Evolutionary conservation across 2,329 filamentous ascomycete species (phyloP).

Genomic region (Leptographium radiaticola): DNA sequence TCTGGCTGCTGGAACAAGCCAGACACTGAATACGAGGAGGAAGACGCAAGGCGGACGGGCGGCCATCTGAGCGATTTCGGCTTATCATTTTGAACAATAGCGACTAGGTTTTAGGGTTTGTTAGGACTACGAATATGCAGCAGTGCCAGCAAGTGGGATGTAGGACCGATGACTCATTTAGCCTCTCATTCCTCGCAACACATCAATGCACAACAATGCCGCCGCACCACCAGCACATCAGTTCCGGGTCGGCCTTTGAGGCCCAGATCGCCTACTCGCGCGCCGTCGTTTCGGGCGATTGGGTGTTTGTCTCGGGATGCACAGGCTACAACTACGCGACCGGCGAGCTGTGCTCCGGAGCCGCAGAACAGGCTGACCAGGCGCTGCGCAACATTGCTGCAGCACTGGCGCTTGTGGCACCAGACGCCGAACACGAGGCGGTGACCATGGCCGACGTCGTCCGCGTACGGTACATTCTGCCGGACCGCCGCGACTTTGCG

Average conservation of each 20-base stretch:
- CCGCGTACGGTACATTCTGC: conserved; percentile 38
- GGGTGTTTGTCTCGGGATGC: conserved; percentile 40
- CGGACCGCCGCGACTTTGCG: conserved; percentile 31
- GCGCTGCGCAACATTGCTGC: conserved; percentile 31
- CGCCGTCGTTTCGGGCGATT: conserved; percentile 36
- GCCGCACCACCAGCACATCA: conserved; percentile 19
- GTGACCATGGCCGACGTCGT: conserved; percentile 30
- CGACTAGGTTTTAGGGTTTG: neutral
- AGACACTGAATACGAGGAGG: neutral
- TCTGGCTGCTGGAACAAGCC: neutral
- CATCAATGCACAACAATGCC: neutral
- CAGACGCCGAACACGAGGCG: conserved; percentile 8
- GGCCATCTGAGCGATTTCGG: too few species aligned
- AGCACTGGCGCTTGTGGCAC: conserved; percentile 30
- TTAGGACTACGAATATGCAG: neutral
- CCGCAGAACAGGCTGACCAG: conserved; percentile 36
- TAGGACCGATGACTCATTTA: too few species aligned
- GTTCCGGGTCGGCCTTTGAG: conserved; percentile 38
- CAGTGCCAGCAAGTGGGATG: neutral
- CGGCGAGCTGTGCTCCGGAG: conserved; percentile 24
- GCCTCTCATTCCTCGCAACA: neutral
- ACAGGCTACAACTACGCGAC: conserved; percentile 43
- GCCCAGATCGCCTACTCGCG: conserved; percentile 40
- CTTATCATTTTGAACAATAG: too few species aligned
- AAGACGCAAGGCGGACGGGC: too few species aligned